Evolutionary conservation across 1,284 basidiomycete genomes (phyloP), one percentile per base, ranked within the genome.

Genomic region (Leccinum angustisporum): DNA sequence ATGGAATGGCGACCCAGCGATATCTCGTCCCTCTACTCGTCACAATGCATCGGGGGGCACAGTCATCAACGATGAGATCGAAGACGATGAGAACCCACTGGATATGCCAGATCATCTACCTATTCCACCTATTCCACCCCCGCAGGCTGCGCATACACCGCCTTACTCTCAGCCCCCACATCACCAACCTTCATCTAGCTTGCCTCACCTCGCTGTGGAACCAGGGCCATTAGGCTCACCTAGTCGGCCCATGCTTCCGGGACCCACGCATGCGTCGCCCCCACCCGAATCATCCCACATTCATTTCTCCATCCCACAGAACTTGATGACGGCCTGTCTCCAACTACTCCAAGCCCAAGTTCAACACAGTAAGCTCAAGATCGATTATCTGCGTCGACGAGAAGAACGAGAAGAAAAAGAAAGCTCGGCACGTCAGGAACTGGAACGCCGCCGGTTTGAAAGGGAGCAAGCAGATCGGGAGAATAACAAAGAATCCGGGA

Each of bases 371-470:
- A 84, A 84, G 67, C 78, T 84, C 72, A 86, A 87, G 68, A 76
- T 87, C 55, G 87, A 89, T 60, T 85, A 87, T 64, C 66, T 90
- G 66, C 80, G 83, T 60, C 77, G 86, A 61, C 79, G 84, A 21
- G 85, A 88, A 63, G 86, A 87, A 65, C 77, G 87, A 36, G 86
- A 87, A 68, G 84, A 84, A 65, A 79, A 78, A 65, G 85, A 86
- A 63, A 82, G 80, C 60, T 61, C 66, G 0, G 69, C 78, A 67
- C 79, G 84, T 50, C 77, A 76, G 63, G 84, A 83, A 67, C 65
- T 78, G 54, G 82, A 82, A 70, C 81, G 80, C 51, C 63, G 76
- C 60, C 77, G 78, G 66, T 67, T 79, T 63, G 81, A 83, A 63
- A 75, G 79, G 27, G 85, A 86, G 67, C 74, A 78, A 58, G 77